Evolutionary conservation across 495 filamentous ascomycete species (phyloP).

Genomic region (Neurospora sp.): DNA sequence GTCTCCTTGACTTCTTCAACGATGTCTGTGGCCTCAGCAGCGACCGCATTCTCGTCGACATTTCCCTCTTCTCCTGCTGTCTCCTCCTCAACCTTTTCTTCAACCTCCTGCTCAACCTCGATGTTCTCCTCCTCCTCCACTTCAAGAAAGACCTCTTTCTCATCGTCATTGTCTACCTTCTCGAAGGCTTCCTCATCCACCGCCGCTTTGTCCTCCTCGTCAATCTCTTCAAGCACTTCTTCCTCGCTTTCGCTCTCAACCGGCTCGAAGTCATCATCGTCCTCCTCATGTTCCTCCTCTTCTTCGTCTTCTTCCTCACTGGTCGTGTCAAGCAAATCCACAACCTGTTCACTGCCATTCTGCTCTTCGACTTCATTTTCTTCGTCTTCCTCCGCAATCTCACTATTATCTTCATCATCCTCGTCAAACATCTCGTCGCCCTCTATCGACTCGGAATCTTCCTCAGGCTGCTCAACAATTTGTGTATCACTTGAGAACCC

Average conservation of each 20-base stretch:
- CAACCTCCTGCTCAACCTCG: slow-evolving; percentile 4
- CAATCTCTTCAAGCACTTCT: background rate
- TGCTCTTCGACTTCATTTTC: slow-evolving; percentile 19
- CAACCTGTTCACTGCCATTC: slow-evolving; percentile 11
- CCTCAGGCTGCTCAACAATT: background rate
- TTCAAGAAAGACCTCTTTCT: background rate
- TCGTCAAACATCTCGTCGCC: background rate
- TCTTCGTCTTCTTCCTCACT: slow-evolving; percentile 15
- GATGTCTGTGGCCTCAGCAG: background rate
- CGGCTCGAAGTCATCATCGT: background rate
- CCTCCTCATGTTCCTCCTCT: slow-evolving; percentile 1
- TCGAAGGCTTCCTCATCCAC: background rate
- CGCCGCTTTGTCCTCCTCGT: background rate
- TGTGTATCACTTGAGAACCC: background rate
- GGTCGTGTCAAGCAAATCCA: slow-evolving; percentile 1
- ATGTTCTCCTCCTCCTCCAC: slow-evolving; percentile 4
- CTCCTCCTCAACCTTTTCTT: slow-evolving; percentile 1
- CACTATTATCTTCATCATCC: background rate
- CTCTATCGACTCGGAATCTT: background rate
- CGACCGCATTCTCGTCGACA: background rate
- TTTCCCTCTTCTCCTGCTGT: background rate
- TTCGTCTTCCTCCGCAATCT: background rate
- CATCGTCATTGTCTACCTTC: slow-evolving; percentile 2
- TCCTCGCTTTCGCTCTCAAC: background rate
- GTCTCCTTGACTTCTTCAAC: background rate